Percentiles rank a stretch among this genome's conserved stretches.
Evolutionary conservation across 495 filamentous ascomycete genomes (phyloP).

Genomic region (Podospora sp.): DNA sequence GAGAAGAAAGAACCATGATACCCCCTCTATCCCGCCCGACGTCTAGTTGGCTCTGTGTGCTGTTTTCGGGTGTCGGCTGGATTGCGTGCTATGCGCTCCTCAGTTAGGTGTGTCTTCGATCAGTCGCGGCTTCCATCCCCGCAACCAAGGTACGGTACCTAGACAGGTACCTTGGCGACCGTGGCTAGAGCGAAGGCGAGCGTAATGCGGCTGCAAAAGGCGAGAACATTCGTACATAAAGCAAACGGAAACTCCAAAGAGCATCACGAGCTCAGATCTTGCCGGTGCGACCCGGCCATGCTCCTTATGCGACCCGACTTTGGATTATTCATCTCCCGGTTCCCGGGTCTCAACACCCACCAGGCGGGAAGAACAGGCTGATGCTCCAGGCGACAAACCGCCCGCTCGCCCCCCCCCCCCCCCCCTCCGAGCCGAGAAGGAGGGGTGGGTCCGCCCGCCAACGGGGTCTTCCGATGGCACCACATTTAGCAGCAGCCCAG

Average conservation of each 20-base stretch:
- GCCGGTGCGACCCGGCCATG: neutral
- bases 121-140: too few species aligned
- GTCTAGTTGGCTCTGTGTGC: neutral
- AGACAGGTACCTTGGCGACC: too few species aligned
- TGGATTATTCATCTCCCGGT: neutral
- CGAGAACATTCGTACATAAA: neutral
- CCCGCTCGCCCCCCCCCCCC: too few species aligned
- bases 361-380: conserved; percentile 5
- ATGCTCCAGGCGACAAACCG: neutral
- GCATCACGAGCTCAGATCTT: neutral
- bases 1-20: conserved; percentile 27
- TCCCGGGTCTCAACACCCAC: neutral
- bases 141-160: too few species aligned
- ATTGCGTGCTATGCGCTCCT: neutral
- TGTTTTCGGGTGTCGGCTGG: neutral
- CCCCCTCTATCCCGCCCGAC: neutral
- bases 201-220: neutral
- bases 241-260: neutral
- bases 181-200: too few species aligned
- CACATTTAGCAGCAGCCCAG: conserved; percentile 11
- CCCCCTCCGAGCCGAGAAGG: too few species aligned
- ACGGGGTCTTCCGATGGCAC: conserved; percentile 25
- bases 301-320: neutral
- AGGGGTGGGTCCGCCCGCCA: conserved; percentile 1
- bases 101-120: too few species aligned